Evolutionary conservation across 768 basidiomycete species (phyloP), one percentile per base, ranked within the genome.

Genomic region (Coprinopsis marcescibilis): DNA sequence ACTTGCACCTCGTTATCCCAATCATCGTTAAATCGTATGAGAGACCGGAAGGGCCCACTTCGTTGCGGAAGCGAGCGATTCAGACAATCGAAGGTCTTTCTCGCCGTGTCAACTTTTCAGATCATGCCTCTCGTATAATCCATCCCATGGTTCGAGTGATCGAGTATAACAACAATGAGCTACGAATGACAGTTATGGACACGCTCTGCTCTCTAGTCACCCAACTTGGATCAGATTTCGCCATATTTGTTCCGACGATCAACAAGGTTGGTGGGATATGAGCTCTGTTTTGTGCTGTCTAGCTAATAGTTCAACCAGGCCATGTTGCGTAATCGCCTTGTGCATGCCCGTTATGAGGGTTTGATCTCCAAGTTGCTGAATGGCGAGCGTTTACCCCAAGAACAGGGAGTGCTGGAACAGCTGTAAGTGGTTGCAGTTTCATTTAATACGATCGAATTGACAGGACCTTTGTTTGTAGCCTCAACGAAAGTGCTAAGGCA

Each of bases 181-280:
- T 98, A 38, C 76, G 89, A 17, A 77, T 78, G 64, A 80, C 87
- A 1, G 89, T 94, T 6, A 85, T 98, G 82, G 93, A 97, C 50
- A 89, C 93, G 0, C 68, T 99, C 1, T 96, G 91, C 61, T 88
- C 93, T 1, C 72, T 98, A 32, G 83, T 97, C 30, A 75, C 91
- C 29, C 96, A 99, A 58, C 80, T 99, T 43, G 94, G 94, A 1
- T 84, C 94, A 0, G 95, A 98, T 61, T 99, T 94, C 55, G 93
- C 96, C 3, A 91, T 99, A 35, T 99, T 98, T 57, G 89, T 98
- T 27, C 93, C 96, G 0, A 94, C 94, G 55, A 89, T 99, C 53
- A 91, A 91, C 64, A 97, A 98, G 76, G 94, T 89, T 45, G 19
- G 39, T 32, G 3, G 21, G 2, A 10, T 3, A 43, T 10, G 7